Percentiles rank a stretch among this genome's conserved stretches.
Evolutionary conservation across 2,329 filamentous ascomycete species (phyloP).

Genomic region (Orbilia ellipsospora): DNA sequence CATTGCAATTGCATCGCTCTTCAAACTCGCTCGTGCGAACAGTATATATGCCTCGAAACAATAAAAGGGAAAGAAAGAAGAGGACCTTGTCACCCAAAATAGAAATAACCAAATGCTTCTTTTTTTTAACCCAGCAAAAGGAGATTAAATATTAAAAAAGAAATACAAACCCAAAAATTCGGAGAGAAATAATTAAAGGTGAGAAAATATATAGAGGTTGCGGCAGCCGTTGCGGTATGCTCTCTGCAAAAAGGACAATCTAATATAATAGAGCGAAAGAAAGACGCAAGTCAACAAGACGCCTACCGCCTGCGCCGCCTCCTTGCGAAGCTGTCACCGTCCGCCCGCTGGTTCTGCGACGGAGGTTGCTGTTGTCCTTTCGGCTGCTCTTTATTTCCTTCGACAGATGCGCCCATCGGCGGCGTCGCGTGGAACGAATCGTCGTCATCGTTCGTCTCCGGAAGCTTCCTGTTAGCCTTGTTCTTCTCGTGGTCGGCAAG

Average conservation of each 20-base stretch:
- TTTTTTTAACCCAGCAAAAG: too few relatives aligned
- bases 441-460: not conserved
- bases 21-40: too few relatives aligned
- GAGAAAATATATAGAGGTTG: not conserved
- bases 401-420: too few relatives aligned
- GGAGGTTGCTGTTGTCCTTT: not conserved
- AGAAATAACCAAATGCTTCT: too few relatives aligned
- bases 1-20: too few relatives aligned
- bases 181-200: not conserved
- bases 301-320: constrained; percentile 19
- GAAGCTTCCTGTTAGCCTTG: constrained; percentile 15
- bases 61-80: not conserved
- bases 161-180: too few relatives aligned
- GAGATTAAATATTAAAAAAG: too few relatives aligned
- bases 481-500: constrained; percentile 40
- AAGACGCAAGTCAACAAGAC: not conserved
- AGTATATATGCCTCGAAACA: not conserved
- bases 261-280: not conserved
- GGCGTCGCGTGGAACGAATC: too few relatives aligned
- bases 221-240: not conserved
- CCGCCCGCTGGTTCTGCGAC: constrained; percentile 7
- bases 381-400: not conserved
- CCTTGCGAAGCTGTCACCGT: constrained; percentile 33
- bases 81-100: too few relatives aligned
- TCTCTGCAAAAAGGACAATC: not conserved